Percentiles rank a stretch among this genome's conserved stretches.
phyloP scores from a whole-genome alignment of 768 basidiomycete species.

The Xanthoconium purpureum region DNA sequence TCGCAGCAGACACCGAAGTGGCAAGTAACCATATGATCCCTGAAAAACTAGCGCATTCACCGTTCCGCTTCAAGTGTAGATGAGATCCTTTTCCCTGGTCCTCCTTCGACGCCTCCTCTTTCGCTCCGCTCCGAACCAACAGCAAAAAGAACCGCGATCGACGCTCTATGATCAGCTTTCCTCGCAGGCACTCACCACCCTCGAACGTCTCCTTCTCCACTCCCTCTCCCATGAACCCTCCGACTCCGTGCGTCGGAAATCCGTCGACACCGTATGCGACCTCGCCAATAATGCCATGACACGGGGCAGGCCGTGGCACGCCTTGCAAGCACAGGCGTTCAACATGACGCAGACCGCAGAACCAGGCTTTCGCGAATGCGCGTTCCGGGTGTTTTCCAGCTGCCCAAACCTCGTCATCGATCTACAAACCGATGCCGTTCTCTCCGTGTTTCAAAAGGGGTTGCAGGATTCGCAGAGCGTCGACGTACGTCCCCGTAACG shows the following conservation, averaged over 20 bases:
- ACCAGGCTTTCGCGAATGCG: slow-evolving; percentile 50
- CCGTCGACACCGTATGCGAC: slow-evolving; percentile 74
- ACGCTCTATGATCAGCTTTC: slow-evolving; percentile 78
- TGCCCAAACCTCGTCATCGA: slow-evolving; percentile 77
- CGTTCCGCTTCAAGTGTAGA: slow-evolving; percentile 40
- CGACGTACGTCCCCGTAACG: slow-evolving; percentile 44
- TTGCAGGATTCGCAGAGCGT: slow-evolving; percentile 64
- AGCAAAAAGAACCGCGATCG: slow-evolving; percentile 39
- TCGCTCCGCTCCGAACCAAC: slow-evolving; percentile 45
- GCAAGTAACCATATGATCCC: slow-evolving; percentile 41
- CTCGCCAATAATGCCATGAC: slow-evolving; percentile 72
- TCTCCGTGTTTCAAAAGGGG: slow-evolving; percentile 64
- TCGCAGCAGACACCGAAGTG: slow-evolving; percentile 74
- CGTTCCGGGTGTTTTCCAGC: slow-evolving; percentile 69
- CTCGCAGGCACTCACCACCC: slow-evolving; percentile 56
- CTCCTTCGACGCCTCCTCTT: slow-evolving; percentile 78
- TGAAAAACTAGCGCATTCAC: slow-evolving; percentile 4
- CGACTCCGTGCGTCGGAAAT: slow-evolving; percentile 60
- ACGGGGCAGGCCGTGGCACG: slow-evolving; percentile 79
- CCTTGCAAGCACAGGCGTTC: slow-evolving; percentile 69
- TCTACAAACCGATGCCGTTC: slow-evolving; percentile 66
- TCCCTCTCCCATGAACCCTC: slow-evolving; percentile 62
- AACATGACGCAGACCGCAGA: slow-evolving; percentile 47
- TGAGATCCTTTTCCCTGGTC: slow-evolving; percentile 83
- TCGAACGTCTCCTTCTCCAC: slow-evolving; percentile 71